Conservation (phyloP, 1,284 basidiomycete species). For the Rhodotorula sp. region DNA sequence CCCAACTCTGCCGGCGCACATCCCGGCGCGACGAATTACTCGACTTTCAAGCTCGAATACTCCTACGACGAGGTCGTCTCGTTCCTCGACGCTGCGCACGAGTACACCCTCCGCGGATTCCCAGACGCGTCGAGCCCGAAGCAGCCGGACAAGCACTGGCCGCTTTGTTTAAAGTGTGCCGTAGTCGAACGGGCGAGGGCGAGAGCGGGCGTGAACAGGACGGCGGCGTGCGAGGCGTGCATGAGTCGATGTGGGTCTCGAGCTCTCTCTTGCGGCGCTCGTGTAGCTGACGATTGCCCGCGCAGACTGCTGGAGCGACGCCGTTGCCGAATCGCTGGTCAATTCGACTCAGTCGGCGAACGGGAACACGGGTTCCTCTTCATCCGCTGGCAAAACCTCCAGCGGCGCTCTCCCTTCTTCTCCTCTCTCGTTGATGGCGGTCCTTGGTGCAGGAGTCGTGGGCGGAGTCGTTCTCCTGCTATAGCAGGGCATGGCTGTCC, state of each 20-base stretch:
- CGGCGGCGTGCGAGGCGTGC: conserved; percentile 47
- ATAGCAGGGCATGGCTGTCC: no score
- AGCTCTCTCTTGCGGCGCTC: not conserved
- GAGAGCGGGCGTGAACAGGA: conserved; percentile 42
- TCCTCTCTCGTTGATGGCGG: not conserved
- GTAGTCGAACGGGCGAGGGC: conserved; percentile 50
- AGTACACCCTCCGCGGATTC: conserved; percentile 33
- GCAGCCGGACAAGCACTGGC: conserved; percentile 48
- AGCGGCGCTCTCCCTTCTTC: not conserved
- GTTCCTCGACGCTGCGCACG: conserved; percentile 39
- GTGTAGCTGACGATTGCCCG: not conserved
- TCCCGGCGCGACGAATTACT: conserved; percentile 43
- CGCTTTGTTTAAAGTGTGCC: conserved; percentile 53
- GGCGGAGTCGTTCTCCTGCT: not conserved
- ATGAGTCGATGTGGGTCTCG: conserved; percentile 46
- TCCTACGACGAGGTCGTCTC: conserved; percentile 24
- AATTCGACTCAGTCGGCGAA: conserved; percentile 20
- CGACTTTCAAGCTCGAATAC: conserved; percentile 51
- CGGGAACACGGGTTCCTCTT: not conserved
- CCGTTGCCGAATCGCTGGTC: conserved; percentile 1
- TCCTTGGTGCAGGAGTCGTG: not conserved
- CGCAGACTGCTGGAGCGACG: conserved; percentile 31
- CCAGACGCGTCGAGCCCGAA: conserved; percentile 48
- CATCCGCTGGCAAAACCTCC: not conserved
- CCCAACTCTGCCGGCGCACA: conserved; percentile 39